These are phyloP conservation scores for Schwanniomyces yamadae DNA, from an alignment of 805 yeast genomes.

Conservation along the genomic window DNA sequence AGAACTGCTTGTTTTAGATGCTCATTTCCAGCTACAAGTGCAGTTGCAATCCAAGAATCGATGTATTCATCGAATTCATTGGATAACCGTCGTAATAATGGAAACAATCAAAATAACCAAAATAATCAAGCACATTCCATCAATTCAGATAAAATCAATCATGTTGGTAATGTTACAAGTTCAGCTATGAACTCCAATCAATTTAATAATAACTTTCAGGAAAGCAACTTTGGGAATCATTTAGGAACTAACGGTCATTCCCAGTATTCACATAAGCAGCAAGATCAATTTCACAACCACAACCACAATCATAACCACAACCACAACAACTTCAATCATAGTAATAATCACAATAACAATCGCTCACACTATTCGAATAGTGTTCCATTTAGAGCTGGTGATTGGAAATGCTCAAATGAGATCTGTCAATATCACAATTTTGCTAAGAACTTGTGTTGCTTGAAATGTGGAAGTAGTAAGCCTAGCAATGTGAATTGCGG, in stretches of 20 bases:
- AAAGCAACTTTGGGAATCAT: constrained; percentile 3
- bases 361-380: constrained; percentile 32
- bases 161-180: constrained; percentile 2
- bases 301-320: constrained; percentile 12
- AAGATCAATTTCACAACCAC: constrained; percentile 6
- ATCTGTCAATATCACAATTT: constrained; percentile 86
- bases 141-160: constrained; percentile 9
- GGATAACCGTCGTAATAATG: constrained; percentile 10
- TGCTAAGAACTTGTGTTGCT: constrained; percentile 84
- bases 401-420: constrained; percentile 86
- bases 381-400: constrained; percentile 96
- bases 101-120: constrained; percentile 7
- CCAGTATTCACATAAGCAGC: constrained; percentile 3
- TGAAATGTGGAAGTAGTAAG: constrained; percentile 82
- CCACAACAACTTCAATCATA: constrained; percentile 11
- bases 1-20: constrained; percentile 93
- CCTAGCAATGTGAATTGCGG: constrained; percentile 20
- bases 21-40: constrained; percentile 79
- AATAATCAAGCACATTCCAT: constrained; percentile 1
- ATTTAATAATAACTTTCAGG: constrained; percentile 5
- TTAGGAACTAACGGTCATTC: constrained; percentile 4
- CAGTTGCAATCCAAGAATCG: constrained; percentile 67
- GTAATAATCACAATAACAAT: constrained; percentile 13
- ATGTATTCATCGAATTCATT: constrained; percentile 31
- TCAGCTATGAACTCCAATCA: constrained; percentile 6